phyloP scores from a whole-genome alignment of 352 stramenopile species.

The Pythium scleroteichum region DNA sequence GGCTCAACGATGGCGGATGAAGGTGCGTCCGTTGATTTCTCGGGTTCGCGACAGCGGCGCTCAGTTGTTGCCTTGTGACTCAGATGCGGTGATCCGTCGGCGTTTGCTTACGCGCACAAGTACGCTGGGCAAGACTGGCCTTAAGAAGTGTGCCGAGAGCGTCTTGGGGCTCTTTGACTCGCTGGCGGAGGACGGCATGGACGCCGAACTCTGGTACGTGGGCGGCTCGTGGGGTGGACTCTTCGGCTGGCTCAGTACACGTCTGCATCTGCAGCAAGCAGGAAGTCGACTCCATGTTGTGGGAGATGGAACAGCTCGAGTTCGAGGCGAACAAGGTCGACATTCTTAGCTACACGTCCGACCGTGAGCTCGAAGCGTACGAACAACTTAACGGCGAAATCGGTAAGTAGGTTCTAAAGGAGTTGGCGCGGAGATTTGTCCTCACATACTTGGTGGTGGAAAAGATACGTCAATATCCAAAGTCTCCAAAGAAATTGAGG shows the following conservation, averaged over 20 bases:
- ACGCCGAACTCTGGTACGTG: slow-evolving; percentile 48
- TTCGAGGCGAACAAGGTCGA: slow-evolving; percentile 84
- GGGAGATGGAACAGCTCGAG: slow-evolving; percentile 85
- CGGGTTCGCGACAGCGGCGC: too few species aligned
- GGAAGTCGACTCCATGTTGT: slow-evolving; percentile 76
- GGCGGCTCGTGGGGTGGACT: too few species aligned
- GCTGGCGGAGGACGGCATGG: slow-evolving; percentile 61
- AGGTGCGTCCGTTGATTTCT: slow-evolving; percentile 30
- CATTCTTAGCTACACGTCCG: slow-evolving; percentile 79
- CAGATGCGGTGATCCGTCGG: slow-evolving; percentile 69
- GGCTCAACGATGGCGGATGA: slow-evolving; percentile 50
- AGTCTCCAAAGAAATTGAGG: slow-evolving; percentile 69
- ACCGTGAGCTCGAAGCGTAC: slow-evolving; percentile 83
- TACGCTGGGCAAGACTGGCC: slow-evolving; percentile 71
- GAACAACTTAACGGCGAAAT: slow-evolving; percentile 78
- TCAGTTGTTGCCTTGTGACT: neutral
- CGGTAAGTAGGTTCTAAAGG: slow-evolving; percentile 24
- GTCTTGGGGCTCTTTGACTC: slow-evolving; percentile 67
- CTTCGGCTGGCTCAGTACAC: too few species aligned
- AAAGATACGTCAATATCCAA: slow-evolving; percentile 67
- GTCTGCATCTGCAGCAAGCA: slow-evolving; percentile 65
- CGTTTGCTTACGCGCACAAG: slow-evolving; percentile 80
- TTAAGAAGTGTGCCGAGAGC: slow-evolving; percentile 80
- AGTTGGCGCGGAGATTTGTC: neutral
- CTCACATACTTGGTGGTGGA: too few species aligned